These are phyloP conservation scores for Aquilaria malaccensis DNA, from an alignment of 345 rosid species.

Conservation along the genomic window DNA sequence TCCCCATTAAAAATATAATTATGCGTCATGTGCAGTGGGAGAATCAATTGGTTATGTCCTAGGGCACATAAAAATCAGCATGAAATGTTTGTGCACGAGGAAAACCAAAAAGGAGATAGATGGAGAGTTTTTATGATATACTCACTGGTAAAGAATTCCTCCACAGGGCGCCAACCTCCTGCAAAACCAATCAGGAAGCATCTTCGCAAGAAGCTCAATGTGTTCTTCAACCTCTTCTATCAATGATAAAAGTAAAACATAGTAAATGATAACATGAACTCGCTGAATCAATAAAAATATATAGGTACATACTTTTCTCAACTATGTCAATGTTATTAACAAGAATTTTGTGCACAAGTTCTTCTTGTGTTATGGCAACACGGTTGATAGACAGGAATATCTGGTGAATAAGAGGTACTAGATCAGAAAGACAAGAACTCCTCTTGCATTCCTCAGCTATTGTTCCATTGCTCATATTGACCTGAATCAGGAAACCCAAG, in stretches of 20 bases:
- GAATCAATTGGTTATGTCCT: too few relatives aligned
- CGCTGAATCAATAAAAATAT: background rate
- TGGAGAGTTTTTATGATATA: background rate
- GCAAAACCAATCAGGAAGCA: conserved; percentile 45
- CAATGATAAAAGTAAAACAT: background rate
- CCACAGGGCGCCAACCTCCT: conserved; percentile 28
- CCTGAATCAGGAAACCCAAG: conserved; percentile 10
- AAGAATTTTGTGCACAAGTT: conserved; percentile 44
- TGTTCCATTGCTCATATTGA: conserved; percentile 4
- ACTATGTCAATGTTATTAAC: conserved; percentile 28
- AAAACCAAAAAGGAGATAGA: background rate
- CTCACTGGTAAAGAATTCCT: conserved; percentile 34
- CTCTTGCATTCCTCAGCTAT: conserved; percentile 6
- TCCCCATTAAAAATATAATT: too few relatives aligned
- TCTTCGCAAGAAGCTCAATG: conserved; percentile 38
- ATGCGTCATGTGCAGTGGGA: too few relatives aligned
- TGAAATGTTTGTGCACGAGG: background rate
- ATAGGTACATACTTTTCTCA: conserved; percentile 30
- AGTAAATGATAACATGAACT: conserved; percentile 1
- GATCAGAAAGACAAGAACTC: conserved; percentile 21
- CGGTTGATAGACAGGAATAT: conserved; percentile 27
- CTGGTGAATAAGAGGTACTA: conserved; percentile 30
- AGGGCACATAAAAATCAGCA: too few relatives aligned
- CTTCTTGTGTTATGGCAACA: conserved; percentile 43
- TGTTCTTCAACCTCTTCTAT: conserved; percentile 49